phyloP scores from a whole-genome alignment of 2,329 filamentous ascomycete genomes.

The Apiospora koreana region DNA sequence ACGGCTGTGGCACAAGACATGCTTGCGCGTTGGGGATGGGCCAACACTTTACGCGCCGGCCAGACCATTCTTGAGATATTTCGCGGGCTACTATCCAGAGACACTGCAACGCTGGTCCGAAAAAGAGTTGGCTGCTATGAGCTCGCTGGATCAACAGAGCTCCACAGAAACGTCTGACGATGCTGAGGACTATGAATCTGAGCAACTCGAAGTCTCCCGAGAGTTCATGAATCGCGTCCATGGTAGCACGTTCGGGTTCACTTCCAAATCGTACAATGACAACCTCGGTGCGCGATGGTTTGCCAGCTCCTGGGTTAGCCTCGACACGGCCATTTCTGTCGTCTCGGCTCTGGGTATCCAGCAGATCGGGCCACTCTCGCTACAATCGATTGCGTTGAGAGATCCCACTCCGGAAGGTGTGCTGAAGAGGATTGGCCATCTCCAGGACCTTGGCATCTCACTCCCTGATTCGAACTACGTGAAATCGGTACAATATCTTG shows the following conservation, averaged over 20 bases:
- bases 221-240: conserved; percentile 40
- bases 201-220: conserved; percentile 27
- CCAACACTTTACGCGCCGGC: conserved; percentile 41
- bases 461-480: conserved; percentile 66
- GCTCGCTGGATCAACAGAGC: background rate
- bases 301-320: conserved; percentile 68
- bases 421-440: conserved; percentile 57
- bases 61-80: conserved; percentile 49
- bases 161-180: background rate
- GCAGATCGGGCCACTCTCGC: conserved; percentile 71
- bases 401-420: conserved; percentile 59
- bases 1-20: conserved; percentile 47
- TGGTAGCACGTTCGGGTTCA: conserved; percentile 40
- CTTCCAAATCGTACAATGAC: conserved; percentile 61
- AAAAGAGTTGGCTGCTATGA: background rate
- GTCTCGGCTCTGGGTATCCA: conserved; percentile 72
- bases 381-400: conserved; percentile 76
- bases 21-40: conserved; percentile 42
- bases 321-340: conserved; percentile 68
- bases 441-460: conserved; percentile 63
- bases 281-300: conserved; percentile 78
- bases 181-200: conserved; percentile 14
- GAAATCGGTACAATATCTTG: conserved; percentile 65
- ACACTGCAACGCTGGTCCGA: conserved; percentile 31
- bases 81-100: conserved; percentile 40